Evolutionary conservation across 176 grass and related monocot species (phyloP).

Genomic region (Puya raimondii): DNA sequence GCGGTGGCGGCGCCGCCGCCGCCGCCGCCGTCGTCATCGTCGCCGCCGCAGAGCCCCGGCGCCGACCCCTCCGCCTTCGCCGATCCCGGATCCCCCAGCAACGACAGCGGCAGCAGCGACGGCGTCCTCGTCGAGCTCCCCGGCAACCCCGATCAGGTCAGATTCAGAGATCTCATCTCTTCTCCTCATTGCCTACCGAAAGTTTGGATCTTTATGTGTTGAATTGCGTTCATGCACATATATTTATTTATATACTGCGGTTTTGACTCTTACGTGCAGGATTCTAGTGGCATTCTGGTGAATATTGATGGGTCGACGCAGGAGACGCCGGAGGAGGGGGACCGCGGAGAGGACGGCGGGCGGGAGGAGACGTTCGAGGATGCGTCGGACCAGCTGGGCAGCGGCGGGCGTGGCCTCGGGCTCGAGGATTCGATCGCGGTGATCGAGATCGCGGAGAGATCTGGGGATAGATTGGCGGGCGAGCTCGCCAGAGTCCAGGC

Average conservation of each 20-base stretch:
- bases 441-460: slow-evolving; percentile 57
- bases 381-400: slow-evolving; percentile 54
- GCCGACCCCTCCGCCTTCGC: slow-evolving; percentile 42
- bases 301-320: slow-evolving; percentile 44
- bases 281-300: slow-evolving; percentile 49
- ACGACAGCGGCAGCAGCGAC: slow-evolving; percentile 89
- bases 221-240: too few relatives aligned
- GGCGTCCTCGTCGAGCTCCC: slow-evolving; percentile 95
- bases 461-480: slow-evolving; percentile 4
- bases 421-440: slow-evolving; percentile 76
- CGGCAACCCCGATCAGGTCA: slow-evolving; percentile 33
- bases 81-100: too few relatives aligned
- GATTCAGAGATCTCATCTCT: too few relatives aligned
- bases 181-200: not conserved
- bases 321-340: slow-evolving; percentile 15
- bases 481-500: slow-evolving; percentile 17
- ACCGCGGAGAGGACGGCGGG: slow-evolving; percentile 34
- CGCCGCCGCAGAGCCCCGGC: slow-evolving; percentile 24
- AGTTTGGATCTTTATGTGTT: not conserved
- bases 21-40: slow-evolving; percentile 31
- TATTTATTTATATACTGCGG: too few relatives aligned
- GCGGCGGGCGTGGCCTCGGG: slow-evolving; percentile 30
- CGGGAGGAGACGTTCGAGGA: slow-evolving; percentile 92
- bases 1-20: slow-evolving; percentile 23
- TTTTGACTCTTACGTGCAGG: too few relatives aligned